Evolutionary conservation across 805 yeast genomes (phyloP).

Genomic region (Komagataella phaffii): DNA sequence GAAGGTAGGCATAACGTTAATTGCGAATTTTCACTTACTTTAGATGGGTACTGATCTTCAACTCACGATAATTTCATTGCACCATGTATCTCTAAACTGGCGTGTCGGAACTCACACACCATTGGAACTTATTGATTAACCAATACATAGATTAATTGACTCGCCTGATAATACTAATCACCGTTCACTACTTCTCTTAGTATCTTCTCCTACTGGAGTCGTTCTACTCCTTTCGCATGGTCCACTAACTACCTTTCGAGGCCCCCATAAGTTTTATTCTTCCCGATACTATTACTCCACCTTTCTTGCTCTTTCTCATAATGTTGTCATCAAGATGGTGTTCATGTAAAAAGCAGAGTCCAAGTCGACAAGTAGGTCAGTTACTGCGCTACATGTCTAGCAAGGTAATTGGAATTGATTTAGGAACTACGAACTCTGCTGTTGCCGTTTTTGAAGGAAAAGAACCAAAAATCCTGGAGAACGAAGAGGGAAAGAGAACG

Average conservation of each 20-base stretch:
- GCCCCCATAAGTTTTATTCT: background rate
- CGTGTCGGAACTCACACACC: background rate
- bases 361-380: background rate
- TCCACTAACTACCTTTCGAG: background rate
- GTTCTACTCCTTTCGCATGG: no score
- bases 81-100: background rate
- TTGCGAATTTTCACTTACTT: background rate
- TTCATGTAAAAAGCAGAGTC: background rate
- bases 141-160: background rate
- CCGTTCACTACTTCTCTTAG: no score
- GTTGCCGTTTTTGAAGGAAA: conserved; percentile 77
- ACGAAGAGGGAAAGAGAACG: conserved; percentile 64
- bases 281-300: background rate
- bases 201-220: no score
- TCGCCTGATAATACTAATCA: background rate
- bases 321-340: background rate
- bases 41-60: background rate
- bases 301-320: background rate
- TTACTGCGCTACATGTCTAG: conserved; percentile 12
- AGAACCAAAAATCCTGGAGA: conserved; percentile 66
- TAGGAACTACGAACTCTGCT: conserved; percentile 86
- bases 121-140: background rate
- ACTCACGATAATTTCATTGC: background rate
- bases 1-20: background rate
- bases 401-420: conserved; percentile 73